Base-by-base conservation (phyloP, 805 yeast genomes). In the Saccharomycopsis sp. region DNA sequence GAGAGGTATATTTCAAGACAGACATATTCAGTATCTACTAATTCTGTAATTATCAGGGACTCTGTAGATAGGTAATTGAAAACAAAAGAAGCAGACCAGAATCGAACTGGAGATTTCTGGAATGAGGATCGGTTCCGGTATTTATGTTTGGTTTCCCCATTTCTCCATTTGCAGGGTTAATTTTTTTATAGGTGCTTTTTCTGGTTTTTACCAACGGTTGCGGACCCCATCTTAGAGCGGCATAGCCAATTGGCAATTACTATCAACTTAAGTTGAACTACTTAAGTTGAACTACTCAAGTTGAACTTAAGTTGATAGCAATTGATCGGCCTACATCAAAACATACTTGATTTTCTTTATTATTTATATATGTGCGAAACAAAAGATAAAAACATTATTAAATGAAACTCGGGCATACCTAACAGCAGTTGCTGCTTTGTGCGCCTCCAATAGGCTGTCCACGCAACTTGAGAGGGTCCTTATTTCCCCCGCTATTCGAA, bases 401-500 rank as follows among this genome's bases (percentile, higher is more conserved):
- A n/a, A n/a, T n/a, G n/a, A n/a, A n/a, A n/a, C n/a, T n/a, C n/a
- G n/a, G n/a, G n/a, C n/a, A n/a, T 12, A 29, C 12, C 34, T 72
- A 79, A 72, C 85, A 81, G 69, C 85, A 81, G 56, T 81, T 78
- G 59, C 72, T 68, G 60, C 72, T 72, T 59, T 74, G 75, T 53
- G 71, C 63, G 59, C 72, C 70, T 15, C 75, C 73, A 63, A 82
- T 78, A 57, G 84, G 73, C 63, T 86, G 88, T 63, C 93, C 93
- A 68, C 83, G 80, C 71, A 87, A 77, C 72, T 86, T 87, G 63
- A 88, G 89, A 68, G 75, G 69, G 35, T 70, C 70, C 53, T 70
- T 65, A 57, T 67, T 58, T 34, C 65, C 68, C 34, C 67, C 63
- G 38, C 49, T 60, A 47, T 66, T 68, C 66, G 75, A 73, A 60